phyloP scores from a whole-genome alignment of 495 filamentous ascomycete genomes.

The Aspergillus bertholletiae region DNA sequence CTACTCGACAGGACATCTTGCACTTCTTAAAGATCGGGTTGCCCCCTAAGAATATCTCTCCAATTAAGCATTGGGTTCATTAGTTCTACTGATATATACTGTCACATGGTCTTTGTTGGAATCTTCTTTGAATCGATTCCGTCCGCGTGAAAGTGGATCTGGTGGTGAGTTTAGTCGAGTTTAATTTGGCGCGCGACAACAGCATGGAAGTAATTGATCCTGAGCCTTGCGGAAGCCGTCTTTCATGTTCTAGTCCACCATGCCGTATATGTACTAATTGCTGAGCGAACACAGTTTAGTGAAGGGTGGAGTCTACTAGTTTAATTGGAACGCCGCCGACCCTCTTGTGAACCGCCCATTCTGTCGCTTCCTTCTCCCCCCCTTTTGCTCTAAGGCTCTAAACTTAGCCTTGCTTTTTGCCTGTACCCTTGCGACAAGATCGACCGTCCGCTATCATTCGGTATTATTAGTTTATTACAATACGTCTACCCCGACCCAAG shows the following conservation, averaged over 20 bases:
- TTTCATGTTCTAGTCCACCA: not conserved
- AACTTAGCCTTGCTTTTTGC: not conserved
- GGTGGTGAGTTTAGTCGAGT: not conserved
- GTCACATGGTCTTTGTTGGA: not conserved
- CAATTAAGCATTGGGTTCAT: not conserved
- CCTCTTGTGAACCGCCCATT: conserved; percentile 11
- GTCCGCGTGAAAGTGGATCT: not conserved
- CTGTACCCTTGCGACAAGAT: not conserved
- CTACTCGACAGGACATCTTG: not conserved
- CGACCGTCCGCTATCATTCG: not conserved
- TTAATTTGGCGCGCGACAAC: not conserved
- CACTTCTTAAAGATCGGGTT: not conserved
- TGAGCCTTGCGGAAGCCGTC: conserved; percentile 7
- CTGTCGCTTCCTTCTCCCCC: not conserved
- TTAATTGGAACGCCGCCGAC: conserved; percentile 13
- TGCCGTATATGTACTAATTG: not conserved
- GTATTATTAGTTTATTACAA: not conserved
- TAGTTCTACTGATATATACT: not conserved
- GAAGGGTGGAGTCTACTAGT: conserved; percentile 15
- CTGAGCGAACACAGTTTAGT: conserved; percentile 3
- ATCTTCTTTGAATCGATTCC: not conserved
- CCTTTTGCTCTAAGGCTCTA: conserved; percentile 3
- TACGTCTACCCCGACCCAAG: not conserved
- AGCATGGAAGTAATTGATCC: not conserved
- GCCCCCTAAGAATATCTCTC: not conserved